Evolutionary conservation across 2,329 filamentous ascomycete genomes (phyloP), one percentile per base, ranked within the genome.

Genomic region (Ilyonectria sp.): DNA sequence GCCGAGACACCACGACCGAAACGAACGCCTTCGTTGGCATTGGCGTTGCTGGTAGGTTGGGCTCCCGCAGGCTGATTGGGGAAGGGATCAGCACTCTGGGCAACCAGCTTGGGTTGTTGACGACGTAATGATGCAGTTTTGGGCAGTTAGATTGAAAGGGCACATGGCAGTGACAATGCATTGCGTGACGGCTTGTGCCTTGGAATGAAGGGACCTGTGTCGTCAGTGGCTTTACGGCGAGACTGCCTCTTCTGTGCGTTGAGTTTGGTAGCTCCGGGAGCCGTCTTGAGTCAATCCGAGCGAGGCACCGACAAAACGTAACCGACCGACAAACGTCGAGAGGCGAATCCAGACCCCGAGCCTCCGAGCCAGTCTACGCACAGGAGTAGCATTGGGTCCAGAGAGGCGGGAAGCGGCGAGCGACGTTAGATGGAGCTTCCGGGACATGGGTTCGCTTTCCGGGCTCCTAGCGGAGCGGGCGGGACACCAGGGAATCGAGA

Each of bases 41-140:
- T 53, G 58, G 58, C 60, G 64, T 69, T 60, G 69, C 65, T 58
- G 54, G 55, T 52, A 62, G 63, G 61, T 63, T 68, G 71, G 63
- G 56, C 58, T 56, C 68, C 61, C 19, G 50, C 58, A 65, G 37
- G 59, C 68, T 73, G 29, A 60, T 33, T 63, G 53, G 29, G 72
- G 71, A 75, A 75, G 61, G 54, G 72, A 74, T 74, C 72, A 66
- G 68, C 72, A 26, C 6, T 55, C 29, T 69, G 17, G 54, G 53
- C 43, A 17, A 37, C 26, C 21, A 52, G 60, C 47, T 72, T 31
- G n/a, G 44, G 35, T 60, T 44, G 40, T 62, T 26, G 62, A 55
- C 72, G 72, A 73, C 72, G 72, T 74, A 74, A 74, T 74, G 60
- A 47, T 71, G 63, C 72, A 73, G 60, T 49, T 35, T 62, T 40